Conservation (phyloP, 257 asterid species). For the Marsdenia floribunda region DNA sequence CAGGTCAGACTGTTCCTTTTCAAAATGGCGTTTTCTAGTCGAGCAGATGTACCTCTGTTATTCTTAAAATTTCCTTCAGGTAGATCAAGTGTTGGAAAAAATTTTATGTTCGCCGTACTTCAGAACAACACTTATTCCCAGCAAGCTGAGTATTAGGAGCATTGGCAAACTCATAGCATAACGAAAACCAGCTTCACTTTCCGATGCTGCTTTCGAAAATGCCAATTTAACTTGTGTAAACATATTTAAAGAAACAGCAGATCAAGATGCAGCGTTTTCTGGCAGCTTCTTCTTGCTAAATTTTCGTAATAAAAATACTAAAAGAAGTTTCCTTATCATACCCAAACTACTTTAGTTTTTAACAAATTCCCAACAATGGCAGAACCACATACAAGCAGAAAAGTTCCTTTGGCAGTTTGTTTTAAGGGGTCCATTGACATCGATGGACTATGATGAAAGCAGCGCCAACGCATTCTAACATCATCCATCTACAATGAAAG, state of each 20-base stretch:
- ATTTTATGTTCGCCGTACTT: background rate
- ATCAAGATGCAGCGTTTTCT: conserved; percentile 13
- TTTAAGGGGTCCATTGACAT: conserved; percentile 2
- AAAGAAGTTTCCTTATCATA: background rate
- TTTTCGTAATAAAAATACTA: background rate
- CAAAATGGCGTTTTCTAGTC: too few species aligned
- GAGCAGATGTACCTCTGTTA: too few species aligned
- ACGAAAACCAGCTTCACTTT: background rate
- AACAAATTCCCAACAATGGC: background rate
- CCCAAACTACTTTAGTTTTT: background rate
- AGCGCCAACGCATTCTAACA: conserved; percentile 22
- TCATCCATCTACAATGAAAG: conserved; percentile 35
- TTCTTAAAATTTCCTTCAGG: too few species aligned
- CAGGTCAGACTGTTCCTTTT: too few species aligned
- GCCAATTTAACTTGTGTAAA: background rate
- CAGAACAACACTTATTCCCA: background rate
- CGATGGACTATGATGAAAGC: conserved; percentile 18
- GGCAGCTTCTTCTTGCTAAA: background rate
- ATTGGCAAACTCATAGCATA: background rate
- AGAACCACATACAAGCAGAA: background rate
- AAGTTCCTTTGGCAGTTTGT: conserved; percentile 7
- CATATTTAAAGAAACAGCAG: background rate
- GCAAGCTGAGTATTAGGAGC: background rate
- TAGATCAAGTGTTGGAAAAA: too few species aligned
- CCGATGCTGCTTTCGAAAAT: background rate